A percentile compares a stretch with the other conserved stretches of the same genome.
Evolutionary conservation across 768 basidiomycete genomes (phyloP).

Genomic region (Lactarius tabidus): DNA sequence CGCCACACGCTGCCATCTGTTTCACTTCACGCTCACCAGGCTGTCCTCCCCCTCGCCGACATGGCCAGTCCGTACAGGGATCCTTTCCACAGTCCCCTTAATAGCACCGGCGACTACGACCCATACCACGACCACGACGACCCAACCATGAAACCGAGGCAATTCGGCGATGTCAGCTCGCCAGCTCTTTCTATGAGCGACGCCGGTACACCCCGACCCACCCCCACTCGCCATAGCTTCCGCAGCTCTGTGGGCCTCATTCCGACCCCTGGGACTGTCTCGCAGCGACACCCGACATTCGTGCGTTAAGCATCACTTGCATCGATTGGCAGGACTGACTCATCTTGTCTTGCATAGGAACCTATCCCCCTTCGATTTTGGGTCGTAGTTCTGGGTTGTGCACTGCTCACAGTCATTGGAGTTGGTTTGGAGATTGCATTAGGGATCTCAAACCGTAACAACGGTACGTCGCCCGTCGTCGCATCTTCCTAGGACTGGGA

Average conservation of each 20-base stretch:
- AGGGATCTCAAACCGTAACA: conserved; percentile 4
- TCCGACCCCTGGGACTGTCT: conserved; percentile 12
- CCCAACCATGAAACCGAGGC: neutral
- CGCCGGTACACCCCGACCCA: neutral
- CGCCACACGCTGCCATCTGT: neutral
- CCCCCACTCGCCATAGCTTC: conserved; percentile 2
- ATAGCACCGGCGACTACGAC: neutral
- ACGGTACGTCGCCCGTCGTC: conserved; percentile 8
- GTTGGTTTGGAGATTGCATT: conserved; percentile 19
- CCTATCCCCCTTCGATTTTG: conserved; percentile 5
- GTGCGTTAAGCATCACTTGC: neutral
- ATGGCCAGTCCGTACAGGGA: neutral
- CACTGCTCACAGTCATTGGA: neutral
- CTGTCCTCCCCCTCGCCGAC: no score
- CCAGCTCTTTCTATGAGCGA: neutral
- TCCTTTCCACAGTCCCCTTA: neutral
- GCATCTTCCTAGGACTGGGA: neutral
- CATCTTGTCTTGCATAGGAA: conserved; percentile 11
- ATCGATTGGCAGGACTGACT: no score
- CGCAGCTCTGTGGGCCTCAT: conserved; percentile 12
- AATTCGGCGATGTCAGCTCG: neutral
- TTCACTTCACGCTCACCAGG: neutral
- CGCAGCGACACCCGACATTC: conserved; percentile 15
- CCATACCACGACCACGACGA: neutral
- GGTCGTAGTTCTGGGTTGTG: conserved; percentile 6